Percentiles rank a stretch among this genome's conserved stretches.
Conservation (phyloP, 768 basidiomycete genomes). For the Russula abietina region DNA sequence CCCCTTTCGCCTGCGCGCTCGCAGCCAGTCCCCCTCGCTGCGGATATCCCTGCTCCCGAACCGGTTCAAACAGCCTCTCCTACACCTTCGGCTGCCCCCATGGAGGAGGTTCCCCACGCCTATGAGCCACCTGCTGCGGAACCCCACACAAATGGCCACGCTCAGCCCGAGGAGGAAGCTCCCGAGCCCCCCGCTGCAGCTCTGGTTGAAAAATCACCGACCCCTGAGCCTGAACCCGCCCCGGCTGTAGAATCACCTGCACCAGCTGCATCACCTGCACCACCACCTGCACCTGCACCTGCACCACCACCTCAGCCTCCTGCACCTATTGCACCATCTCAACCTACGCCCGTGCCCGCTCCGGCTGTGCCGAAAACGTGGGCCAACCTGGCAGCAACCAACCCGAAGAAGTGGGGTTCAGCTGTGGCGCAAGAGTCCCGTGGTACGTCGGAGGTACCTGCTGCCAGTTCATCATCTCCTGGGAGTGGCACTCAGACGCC, state of each 20-base stretch:
- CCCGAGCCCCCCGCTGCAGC: constrained; percentile 30
- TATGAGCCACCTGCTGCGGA: constrained; percentile 29
- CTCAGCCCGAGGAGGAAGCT: constrained; percentile 38
- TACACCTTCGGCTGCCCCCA: constrained; percentile 36
- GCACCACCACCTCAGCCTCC: constrained; percentile 24
- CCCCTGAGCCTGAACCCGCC: constrained; percentile 32
- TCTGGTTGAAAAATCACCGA: constrained; percentile 30
- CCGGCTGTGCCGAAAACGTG: constrained; percentile 69
- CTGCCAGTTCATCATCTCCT: constrained; percentile 39
- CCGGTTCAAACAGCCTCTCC: constrained; percentile 38
- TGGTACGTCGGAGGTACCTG: constrained; percentile 63
- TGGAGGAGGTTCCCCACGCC: constrained; percentile 33
- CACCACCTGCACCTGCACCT: constrained; percentile 28
- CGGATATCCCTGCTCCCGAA: constrained; percentile 29
- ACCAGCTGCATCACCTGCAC: constrained; percentile 30
- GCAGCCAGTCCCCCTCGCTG: constrained; percentile 27
- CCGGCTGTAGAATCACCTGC: constrained; percentile 28
- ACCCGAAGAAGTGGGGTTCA: constrained; percentile 78
- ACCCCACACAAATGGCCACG: constrained; percentile 27
- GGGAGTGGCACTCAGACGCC: constrained; percentile 36
- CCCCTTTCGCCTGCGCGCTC: constrained; percentile 23
- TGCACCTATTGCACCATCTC: constrained; percentile 30
- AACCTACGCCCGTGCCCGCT: constrained; percentile 38
- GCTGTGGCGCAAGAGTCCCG: constrained; percentile 73
- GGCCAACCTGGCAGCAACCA: constrained; percentile 86